Evolutionary conservation across 1,284 basidiomycete species (phyloP).

Genomic region (Phellinidium pouzarii): DNA sequence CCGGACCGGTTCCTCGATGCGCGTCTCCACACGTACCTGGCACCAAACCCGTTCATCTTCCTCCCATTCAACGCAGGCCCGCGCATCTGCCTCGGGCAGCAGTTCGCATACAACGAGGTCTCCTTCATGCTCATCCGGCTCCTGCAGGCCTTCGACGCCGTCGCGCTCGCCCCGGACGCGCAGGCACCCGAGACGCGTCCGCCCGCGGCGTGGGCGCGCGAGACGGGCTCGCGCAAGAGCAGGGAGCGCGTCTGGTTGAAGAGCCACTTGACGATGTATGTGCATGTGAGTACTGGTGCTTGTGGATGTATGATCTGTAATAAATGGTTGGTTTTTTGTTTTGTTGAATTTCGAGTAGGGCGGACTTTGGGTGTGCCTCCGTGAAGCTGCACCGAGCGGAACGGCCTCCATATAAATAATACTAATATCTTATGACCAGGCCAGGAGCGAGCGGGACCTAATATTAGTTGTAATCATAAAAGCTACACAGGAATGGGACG

Average conservation of each 20-base stretch:
- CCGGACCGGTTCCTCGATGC: constrained; percentile 39
- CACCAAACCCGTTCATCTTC: constrained; percentile 41
- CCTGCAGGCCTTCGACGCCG: constrained; percentile 48
- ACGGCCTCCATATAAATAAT: no score
- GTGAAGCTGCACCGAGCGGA: neutral
- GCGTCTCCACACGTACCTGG: constrained; percentile 31
- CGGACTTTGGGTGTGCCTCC: constrained; percentile 7
- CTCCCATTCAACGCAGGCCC: constrained; percentile 45
- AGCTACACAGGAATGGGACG: no score
- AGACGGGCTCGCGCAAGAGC: constrained; percentile 34
- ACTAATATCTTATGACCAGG: no score
- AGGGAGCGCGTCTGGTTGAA: constrained; percentile 46
- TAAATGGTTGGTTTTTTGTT: neutral
- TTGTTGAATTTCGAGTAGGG: neutral
- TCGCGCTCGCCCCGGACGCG: constrained; percentile 40
- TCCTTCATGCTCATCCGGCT: constrained; percentile 61
- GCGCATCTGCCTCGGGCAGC: constrained; percentile 42
- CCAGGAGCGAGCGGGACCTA: no score
- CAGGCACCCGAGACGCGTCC: constrained; percentile 38
- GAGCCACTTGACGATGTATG: constrained; percentile 49
- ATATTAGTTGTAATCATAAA: no score
- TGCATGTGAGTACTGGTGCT: constrained; percentile 39
- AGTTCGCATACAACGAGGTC: constrained; percentile 67
- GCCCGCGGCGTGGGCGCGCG: constrained; percentile 36
- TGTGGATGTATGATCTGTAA: no score